Percentiles rank a stretch among this genome's conserved stretches.
Evolutionary conservation across 2,329 filamentous ascomycete genomes (phyloP).

Genomic region (Penicillium nordicum): DNA sequence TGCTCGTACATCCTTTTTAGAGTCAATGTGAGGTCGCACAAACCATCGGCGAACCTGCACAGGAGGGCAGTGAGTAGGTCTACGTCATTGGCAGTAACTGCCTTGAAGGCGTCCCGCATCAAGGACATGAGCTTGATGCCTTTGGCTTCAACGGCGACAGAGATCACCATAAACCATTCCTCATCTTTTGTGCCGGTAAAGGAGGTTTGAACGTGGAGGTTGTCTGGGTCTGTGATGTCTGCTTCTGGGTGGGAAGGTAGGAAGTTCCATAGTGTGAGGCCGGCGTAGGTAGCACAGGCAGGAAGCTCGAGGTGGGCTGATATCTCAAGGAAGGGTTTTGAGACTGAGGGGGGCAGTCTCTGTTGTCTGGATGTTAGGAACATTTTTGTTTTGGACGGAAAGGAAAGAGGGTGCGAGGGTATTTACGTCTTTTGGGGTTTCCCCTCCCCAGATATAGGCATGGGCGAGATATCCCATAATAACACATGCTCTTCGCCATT

Average conservation of each 20-base stretch:
- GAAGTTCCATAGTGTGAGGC: slow-evolving; percentile 42
- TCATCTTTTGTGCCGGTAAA: slow-evolving; percentile 42
- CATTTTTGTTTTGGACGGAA: neutral
- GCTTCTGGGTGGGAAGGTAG: slow-evolving; percentile 16
- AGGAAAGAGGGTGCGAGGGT: neutral
- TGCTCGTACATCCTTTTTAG: slow-evolving; percentile 53
- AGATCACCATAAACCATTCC: slow-evolving; percentile 52
- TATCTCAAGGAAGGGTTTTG: slow-evolving; percentile 37
- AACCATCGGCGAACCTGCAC: slow-evolving; percentile 39
- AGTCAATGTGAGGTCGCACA: slow-evolving; percentile 42
- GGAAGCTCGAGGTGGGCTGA: slow-evolving; percentile 38
- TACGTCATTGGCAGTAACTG: slow-evolving; percentile 39
- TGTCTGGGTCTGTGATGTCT: slow-evolving; percentile 38
- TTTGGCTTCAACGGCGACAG: slow-evolving; percentile 52
- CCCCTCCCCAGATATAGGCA: slow-evolving; percentile 79
- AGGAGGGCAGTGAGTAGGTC: slow-evolving; percentile 40
- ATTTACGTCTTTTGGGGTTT: slow-evolving; percentile 63
- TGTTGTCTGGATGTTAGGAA: slow-evolving; percentile 15
- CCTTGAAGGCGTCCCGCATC: slow-evolving; percentile 49
- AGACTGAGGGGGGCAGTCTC: slow-evolving; percentile 37
- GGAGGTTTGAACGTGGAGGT: slow-evolving; percentile 33
- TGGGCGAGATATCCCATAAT: slow-evolving; percentile 74
- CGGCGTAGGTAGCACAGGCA: slow-evolving; percentile 45
- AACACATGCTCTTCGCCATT: slow-evolving; percentile 83
- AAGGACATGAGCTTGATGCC: slow-evolving; percentile 46